Conservation (phyloP, 2,329 filamentous ascomycete species). For the Fusarium sp. region DNA sequence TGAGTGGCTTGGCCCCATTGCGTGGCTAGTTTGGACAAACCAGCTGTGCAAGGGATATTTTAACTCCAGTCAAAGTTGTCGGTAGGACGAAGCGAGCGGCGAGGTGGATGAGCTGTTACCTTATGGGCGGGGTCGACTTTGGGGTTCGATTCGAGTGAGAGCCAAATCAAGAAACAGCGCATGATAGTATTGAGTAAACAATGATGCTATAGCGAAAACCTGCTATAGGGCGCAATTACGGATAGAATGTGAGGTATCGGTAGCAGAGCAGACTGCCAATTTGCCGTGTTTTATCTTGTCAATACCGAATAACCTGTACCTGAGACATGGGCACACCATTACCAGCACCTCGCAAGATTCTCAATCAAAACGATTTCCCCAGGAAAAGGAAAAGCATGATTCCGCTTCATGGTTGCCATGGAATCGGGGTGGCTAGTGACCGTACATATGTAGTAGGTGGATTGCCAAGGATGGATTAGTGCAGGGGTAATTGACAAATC, state of each 20-base stretch:
- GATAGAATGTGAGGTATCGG: constrained; percentile 13
- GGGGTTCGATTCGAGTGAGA: constrained; percentile 1
- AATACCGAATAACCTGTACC: constrained; percentile 5
- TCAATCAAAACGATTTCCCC: constrained; percentile 29
- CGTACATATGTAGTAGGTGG: too few relatives aligned
- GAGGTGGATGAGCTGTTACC: constrained; percentile 15
- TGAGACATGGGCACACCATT: constrained; percentile 27
- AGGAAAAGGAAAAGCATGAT: constrained; percentile 27
- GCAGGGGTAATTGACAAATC: constrained; percentile 37
- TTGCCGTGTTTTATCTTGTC: neutral
- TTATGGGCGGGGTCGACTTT: constrained; percentile 18
- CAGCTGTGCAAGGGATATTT: constrained; percentile 40
- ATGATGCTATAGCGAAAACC: constrained; percentile 22
- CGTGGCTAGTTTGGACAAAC: constrained; percentile 30
- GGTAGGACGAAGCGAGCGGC: constrained; percentile 14
- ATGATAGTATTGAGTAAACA: constrained; percentile 3
- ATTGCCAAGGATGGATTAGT: constrained; percentile 22
- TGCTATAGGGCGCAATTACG: constrained; percentile 17
- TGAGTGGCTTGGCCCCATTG: constrained; percentile 29
- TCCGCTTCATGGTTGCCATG: constrained; percentile 33
- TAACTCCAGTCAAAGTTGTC: constrained; percentile 7
- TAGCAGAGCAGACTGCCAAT: neutral
- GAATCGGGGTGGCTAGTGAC: constrained; percentile 27
- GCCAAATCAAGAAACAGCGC: constrained; percentile 7
- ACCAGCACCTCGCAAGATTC: constrained; percentile 5